Evolutionary conservation across 73 alveolate species (phyloP), one percentile per base, ranked within the genome.

Genomic region (Paramecium bursaria): DNA sequence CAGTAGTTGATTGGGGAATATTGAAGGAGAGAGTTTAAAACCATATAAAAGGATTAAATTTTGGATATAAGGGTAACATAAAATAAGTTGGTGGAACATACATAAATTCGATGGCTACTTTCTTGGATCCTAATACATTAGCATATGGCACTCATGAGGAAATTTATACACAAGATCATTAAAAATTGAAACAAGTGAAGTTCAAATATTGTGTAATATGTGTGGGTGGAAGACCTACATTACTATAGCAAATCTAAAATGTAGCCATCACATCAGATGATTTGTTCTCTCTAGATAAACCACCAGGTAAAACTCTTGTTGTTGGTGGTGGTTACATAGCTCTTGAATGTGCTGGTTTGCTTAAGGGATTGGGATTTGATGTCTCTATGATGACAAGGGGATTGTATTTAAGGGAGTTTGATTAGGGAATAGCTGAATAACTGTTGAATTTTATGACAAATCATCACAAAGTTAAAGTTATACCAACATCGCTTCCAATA

Each of bases 301-400:
- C 95, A 2, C 99, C 99, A 0, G 95, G 97, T 61, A 90, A 86
- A 22, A 89, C 95, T 25, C 74, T 94, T 2, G 97, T 97, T 39
- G 75, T 96, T 19, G 99, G 99, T 21, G 99, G 98, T n/a, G 98
- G 99, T 6, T 97, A 97, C 35, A 87, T 91, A 1, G 94, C 96
- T 3, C 86, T 91, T 0, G 96, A 91, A 87, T 87, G 96, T 87
- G 90, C 96, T 17, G 90, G 96, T n/a, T 76, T 91, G 42, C 75
- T 91, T 47, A 74, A 75, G 44, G 75, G 92, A 76, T 88, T 91
- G 53, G 96, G 96, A 17, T 91, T 26, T 74, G 96, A 91, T 91
- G 89, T 86, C 3, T 73, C 96, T 19, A 50, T 91, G 46, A 91
- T 91, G 96, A 91, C 91, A 39, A 50, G 96, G 50, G 61, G 86